These are phyloP conservation scores for Aureoboletus auriporus DNA, from an alignment of 768 basidiomycete genomes.

Conservation along the genomic window DNA sequence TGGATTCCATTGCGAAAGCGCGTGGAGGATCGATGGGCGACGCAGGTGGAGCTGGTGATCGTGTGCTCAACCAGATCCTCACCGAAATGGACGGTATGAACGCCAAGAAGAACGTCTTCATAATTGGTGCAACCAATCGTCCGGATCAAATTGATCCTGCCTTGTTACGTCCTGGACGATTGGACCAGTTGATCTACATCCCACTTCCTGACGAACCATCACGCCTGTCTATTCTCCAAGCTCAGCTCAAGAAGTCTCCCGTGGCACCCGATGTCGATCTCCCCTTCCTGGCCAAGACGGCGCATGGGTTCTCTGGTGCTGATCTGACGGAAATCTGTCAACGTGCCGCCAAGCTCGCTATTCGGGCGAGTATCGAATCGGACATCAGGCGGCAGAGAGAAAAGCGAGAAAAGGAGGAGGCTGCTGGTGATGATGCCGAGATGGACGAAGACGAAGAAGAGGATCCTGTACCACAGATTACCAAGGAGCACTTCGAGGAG, in stretches of 20 bases:
- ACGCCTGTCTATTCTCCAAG: constrained; percentile 87
- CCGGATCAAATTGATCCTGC: constrained; percentile 95
- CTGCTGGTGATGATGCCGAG: constrained; percentile 57
- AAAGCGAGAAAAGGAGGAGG: constrained; percentile 76
- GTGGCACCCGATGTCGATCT: constrained; percentile 81
- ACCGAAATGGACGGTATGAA: constrained; percentile 99
- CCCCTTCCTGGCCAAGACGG: constrained; percentile 80
- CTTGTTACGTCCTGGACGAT: constrained; percentile 92
- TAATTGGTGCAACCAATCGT: constrained; percentile 95
- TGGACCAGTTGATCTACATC: constrained; percentile 99
- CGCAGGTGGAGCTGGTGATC: constrained; percentile 94
- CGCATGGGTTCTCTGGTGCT: constrained; percentile 98
- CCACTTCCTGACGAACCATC: constrained; percentile 94
- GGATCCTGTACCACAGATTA: constrained; percentile 89
- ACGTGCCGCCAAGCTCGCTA: constrained; percentile 94
- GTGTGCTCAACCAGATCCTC: constrained; percentile 94
- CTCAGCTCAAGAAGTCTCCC: constrained; percentile 89
- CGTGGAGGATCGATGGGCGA: constrained; percentile 85
- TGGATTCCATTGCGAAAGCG: constrained; percentile 98
- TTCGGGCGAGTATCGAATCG: constrained; percentile 89
- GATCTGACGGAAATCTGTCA: constrained; percentile 99
- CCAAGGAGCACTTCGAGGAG: constrained; percentile 93
- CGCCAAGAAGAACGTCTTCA: constrained; percentile 98
- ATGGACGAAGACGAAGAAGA: constrained; percentile 70
- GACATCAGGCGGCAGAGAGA: constrained; percentile 82